phyloP scores from a whole-genome alignment of 1,284 basidiomycete species.

The Moniliella sp. region DNA sequence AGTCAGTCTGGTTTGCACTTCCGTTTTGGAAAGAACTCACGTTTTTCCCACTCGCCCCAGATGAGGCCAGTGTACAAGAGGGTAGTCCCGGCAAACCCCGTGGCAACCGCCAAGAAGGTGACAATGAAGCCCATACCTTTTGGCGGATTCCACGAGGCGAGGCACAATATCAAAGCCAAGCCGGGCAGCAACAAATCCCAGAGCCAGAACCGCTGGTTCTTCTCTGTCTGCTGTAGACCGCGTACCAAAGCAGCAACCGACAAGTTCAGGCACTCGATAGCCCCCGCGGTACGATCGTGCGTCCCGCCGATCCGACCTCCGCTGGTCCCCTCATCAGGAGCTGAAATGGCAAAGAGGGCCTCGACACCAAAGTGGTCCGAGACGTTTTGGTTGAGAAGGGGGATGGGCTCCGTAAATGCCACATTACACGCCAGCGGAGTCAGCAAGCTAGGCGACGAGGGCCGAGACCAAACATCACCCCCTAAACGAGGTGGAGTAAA shows the following conservation, averaged over 20 bases:
- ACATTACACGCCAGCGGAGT: slow-evolving; percentile 9
- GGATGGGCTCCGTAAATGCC: slow-evolving; percentile 10
- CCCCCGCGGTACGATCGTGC: no score
- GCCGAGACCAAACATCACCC: slow-evolving; percentile 3
- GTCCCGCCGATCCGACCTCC: no score
- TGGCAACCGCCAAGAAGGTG: slow-evolving; percentile 9
- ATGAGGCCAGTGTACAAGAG: slow-evolving; percentile 22
- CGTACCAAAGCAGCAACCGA: no score
- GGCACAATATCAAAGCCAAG: no score
- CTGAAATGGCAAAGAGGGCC: slow-evolving; percentile 44
- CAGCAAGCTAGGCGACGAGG: slow-evolving; percentile 3
- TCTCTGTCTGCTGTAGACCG: no score
- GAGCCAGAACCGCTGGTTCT: no score
- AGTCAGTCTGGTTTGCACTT: background rate
- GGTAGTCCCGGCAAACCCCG: slow-evolving; percentile 21
- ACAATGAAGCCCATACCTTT: slow-evolving; percentile 3
- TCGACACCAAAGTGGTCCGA: slow-evolving; percentile 88
- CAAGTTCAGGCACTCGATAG: no score
- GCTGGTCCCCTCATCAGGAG: no score
- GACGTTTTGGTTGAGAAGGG: slow-evolving; percentile 45
- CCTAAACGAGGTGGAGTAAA: slow-evolving; percentile 50
- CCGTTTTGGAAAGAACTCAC: slow-evolving; percentile 7
- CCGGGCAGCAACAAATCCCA: no score
- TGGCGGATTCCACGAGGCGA: no score
- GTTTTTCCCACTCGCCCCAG: slow-evolving; percentile 30